Base-by-base conservation (phyloP, 306 rosid species). In the Lotus japonicus region DNA sequence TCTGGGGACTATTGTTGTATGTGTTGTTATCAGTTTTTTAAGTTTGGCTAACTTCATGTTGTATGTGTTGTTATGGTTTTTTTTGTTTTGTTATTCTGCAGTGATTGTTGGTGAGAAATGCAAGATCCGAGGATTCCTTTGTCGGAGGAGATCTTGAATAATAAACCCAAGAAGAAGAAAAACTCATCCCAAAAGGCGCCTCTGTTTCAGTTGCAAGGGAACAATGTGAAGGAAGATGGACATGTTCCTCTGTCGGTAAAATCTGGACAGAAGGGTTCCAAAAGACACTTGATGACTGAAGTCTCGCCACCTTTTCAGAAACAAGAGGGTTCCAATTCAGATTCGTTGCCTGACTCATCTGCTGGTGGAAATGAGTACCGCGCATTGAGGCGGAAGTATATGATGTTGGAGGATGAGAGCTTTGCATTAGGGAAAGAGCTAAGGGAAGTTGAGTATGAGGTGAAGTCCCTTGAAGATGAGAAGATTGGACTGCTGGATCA, bases 401-500 rank as follows among this genome's bases (percentile, higher is more conserved):
- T 89, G 77, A 72, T 80, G 57, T 80, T 92, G 51, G 98, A 92
- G 81, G 98, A 89, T 42, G 90, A 89, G 83, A 86, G 95, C 78
- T 86, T 85, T 75, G 50, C 83, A 8, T 18, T 92, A 65, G 96
- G 98, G 58, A 54, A 82, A 56, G 86, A 86, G 71, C 73, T 92
- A 31, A 81, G 70, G 81, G 92, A 80, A 49, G 79, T 79, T 3
- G 98, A 89, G 79, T 88, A 80, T 9, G 91, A 89, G 66, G 96
- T 92, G 1, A 89, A 83, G 83, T 71, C 72, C 73, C 92, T 89
- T 18, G 95, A 92, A 81, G 96, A 87, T 13, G 89, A 89, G 84
- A 92, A 92, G 87, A 68, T 73, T 83, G 90, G 79, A 11, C 79
- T 92, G 61, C 78, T 92, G 80, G 98, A 92, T 77, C 84, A 87